These are phyloP conservation scores for Echinosphaeria canescens DNA, from an alignment of 2,329 filamentous ascomycete genomes.

Conservation along the genomic window DNA sequence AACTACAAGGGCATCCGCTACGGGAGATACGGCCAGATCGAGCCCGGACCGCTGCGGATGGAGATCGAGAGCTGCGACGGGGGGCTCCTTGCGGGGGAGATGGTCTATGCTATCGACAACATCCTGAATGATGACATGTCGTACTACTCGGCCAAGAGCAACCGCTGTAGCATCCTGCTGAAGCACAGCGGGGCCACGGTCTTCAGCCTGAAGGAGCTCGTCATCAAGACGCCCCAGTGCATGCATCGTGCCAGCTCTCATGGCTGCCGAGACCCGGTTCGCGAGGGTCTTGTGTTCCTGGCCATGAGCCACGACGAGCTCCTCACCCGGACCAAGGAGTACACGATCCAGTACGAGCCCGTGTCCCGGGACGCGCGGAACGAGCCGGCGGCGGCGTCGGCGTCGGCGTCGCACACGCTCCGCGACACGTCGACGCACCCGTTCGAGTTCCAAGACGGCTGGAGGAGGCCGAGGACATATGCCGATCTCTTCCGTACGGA, in stretches of 20 bases:
- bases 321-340: constrained; percentile 48
- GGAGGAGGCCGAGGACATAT: no score
- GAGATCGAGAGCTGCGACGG: constrained; percentile 82
- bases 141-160: constrained; percentile 81
- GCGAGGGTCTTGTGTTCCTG: constrained; percentile 84
- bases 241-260: constrained; percentile 63
- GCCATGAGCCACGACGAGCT: constrained; percentile 68
- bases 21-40: constrained; percentile 71
- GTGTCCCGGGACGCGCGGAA: constrained; percentile 7
- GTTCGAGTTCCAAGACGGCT: constrained; percentile 11
- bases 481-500: no score
- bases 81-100: constrained; percentile 43
- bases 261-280: constrained; percentile 57
- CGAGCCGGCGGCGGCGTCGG: no score
- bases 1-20: constrained; percentile 46
- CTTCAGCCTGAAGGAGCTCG: constrained; percentile 66
- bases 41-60: constrained; percentile 63
- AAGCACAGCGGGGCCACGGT: constrained; percentile 60
- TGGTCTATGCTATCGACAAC: constrained; percentile 51
- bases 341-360: constrained; percentile 44
- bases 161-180: constrained; percentile 69
- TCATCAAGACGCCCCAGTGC: constrained; percentile 73
- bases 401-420: no score
- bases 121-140: constrained; percentile 63
- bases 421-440: no score